Percentiles rank a stretch among this genome's conserved stretches.
phyloP scores from a whole-genome alignment of 768 basidiomycete genomes.

The Leccinum ochraceum region DNA sequence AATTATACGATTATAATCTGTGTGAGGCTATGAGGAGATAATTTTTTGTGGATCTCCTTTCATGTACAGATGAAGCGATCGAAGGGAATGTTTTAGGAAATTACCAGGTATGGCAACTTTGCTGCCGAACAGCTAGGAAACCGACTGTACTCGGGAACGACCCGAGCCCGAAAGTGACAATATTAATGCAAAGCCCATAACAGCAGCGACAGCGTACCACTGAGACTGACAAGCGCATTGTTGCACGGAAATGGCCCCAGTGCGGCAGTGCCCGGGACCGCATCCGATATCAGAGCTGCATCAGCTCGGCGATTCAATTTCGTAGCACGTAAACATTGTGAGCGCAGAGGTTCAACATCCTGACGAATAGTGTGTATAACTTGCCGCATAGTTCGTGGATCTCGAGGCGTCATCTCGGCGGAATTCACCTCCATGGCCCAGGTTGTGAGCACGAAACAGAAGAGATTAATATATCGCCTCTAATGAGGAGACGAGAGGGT shows the following conservation, averaged over 20 bases:
- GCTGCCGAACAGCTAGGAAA: conserved; percentile 8
- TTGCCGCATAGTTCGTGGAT: background rate
- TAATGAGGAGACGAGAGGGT: background rate
- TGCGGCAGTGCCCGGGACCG: too few relatives aligned
- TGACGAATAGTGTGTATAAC: background rate
- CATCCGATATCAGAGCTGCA: background rate
- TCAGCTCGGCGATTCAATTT: background rate
- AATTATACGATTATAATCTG: background rate
- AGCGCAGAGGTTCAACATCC: background rate
- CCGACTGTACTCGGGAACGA: conserved; percentile 1
- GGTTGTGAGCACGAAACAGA: background rate
- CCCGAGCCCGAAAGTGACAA: background rate
- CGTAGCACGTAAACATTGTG: background rate
- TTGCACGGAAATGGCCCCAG: conserved; percentile 3
- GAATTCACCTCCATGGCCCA: background rate
- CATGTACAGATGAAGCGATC: background rate
- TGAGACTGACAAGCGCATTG: conserved; percentile 5
- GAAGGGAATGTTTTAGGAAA: background rate
- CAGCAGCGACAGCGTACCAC: conserved; percentile 3
- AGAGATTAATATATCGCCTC: background rate
- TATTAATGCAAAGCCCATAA: background rate
- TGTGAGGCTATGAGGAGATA: background rate
- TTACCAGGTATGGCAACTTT: conserved; percentile 9
- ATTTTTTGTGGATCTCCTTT: conserved; percentile 1
- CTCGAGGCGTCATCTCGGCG: background rate